Base-by-base conservation (phyloP, 2,329 filamentous ascomycete species). In the Ceratocystis albifundus region DNA sequence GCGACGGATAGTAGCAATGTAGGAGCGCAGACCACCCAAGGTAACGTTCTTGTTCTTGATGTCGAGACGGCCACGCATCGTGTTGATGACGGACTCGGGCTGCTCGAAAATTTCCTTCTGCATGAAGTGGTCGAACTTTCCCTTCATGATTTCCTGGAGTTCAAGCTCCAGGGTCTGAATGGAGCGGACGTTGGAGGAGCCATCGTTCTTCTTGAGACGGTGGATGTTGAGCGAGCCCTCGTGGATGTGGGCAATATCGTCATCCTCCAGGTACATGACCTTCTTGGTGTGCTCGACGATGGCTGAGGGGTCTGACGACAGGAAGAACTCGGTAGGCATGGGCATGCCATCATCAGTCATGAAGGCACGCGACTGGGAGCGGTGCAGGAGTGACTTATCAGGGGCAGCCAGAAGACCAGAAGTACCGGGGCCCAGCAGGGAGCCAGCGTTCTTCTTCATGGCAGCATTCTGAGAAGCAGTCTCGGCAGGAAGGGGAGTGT, bases 91-190 rank as follows among this genome's bases (percentile, higher is more conserved):
- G 15, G 94, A 99, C 80, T 99, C 94, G 74, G 94, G 94, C 82
- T 99, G 94, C 83, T 99, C 94, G 77, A 99, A 99, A 74, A 99
- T 99, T 78, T 99, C 94, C 86, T 99, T 99, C 78, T 99, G 94
- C 94, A 99, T 99, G 83, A 96, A 99, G 81, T 99, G 94, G 77
- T 99, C 94, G 79, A 97, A 99, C 76, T 94, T 95, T 78, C 94
- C 94, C 88, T 99, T 99, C 94, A 99, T 99, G 79, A 99, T 99
- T 82, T 99, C 92, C 82, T 99, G 94, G 70, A 99, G 88, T 82
- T 99, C 91, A 63, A 99, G 89, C 82, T 99, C 94, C 66, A 99
- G 85, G 66, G 94, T 99, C 84, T 99, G 94, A 76, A 99, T 99
- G 73, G 89, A 90, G 76, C 94, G 92, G 72, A 97, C 91, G 75